A percentile compares a stretch with the other conserved stretches of the same genome.
Evolutionary conservation across 1,284 basidiomycete species (phyloP).

Genomic region (Paramarasmius palmivorus): DNA sequence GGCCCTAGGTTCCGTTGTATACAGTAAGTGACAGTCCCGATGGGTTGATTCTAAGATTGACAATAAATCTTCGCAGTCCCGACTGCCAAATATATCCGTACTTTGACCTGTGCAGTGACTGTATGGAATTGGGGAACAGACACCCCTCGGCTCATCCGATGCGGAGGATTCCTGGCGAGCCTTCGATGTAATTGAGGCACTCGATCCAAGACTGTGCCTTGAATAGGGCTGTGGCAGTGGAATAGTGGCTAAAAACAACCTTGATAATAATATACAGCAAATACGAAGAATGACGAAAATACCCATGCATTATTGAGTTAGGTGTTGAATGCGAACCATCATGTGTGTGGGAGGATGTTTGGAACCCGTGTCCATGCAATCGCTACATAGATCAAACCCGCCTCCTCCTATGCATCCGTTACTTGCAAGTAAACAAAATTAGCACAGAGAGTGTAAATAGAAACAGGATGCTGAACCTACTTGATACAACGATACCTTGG

Average conservation of each 20-base stretch:
- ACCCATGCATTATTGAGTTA: background rate
- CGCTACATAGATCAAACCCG: background rate
- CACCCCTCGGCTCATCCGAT: background rate
- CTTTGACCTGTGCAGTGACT: constrained; percentile 3
- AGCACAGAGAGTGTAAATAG: background rate
- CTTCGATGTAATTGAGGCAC: too few species aligned
- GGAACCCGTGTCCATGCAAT: background rate
- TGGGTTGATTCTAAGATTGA: background rate
- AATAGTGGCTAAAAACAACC: too few species aligned
- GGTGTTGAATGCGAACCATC: background rate
- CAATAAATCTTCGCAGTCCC: background rate
- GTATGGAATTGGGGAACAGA: background rate
- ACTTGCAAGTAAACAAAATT: background rate
- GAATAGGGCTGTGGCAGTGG: too few species aligned
- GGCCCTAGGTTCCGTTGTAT: background rate
- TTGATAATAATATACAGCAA: too few species aligned
- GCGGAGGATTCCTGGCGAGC: background rate
- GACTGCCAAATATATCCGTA: background rate
- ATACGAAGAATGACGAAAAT: too few species aligned
- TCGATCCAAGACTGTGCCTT: too few species aligned
- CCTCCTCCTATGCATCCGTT: background rate
- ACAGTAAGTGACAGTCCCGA: background rate
- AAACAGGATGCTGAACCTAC: background rate
- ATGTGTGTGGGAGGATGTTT: background rate
- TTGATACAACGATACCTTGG: background rate